Evolutionary conservation across 192 early-diverging fungal genomes (phyloP), one percentile per base, ranked within the genome.

Genomic region (Paraglomus occultum): DNA sequence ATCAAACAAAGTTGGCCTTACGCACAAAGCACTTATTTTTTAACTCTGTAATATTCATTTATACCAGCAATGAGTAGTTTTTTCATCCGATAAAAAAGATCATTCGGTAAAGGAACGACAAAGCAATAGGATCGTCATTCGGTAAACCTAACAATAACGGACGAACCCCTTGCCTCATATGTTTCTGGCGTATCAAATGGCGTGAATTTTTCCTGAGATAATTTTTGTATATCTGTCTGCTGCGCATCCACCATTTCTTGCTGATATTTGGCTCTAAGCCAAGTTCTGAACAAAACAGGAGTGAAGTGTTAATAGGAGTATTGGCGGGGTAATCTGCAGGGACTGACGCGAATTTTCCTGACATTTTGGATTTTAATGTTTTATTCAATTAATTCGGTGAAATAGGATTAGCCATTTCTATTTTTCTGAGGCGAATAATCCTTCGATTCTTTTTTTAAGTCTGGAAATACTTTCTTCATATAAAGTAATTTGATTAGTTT

Each of bases 21-120:
- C 18, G 54, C 8, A 44, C 59, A 10, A 62, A 17, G 2, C 42
- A 62, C 59, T 44, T 62, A 62, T 62, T 62, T 6, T 57, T 57
- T 57, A 57, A 57, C 6, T 40, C 14, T 3, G 22, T 23, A 22
- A 55, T 18, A 55, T 55, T 55, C 53, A 55, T 20, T 23, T 5
- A 57, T 57, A 57, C 54, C 54, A 20, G 14, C 54, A 20, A 23
- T 57, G 1, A 2, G 1, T 7, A 57, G 1, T 1, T 20, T 57
- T 7, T 22, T 7, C 54, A 22, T n/a, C n/a, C n/a, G n/a, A n/a
- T n/a, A n/a, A n/a, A n/a, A n/a, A n/a, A n/a, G n/a, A n/a, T n/a
- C n/a, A n/a, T n/a, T n/a, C n/a, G 54, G 4, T 57, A 57, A 57
- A 57, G 1, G 6, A 23, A 20, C 1, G 3, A 1, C 6, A 57